Conservation (phyloP, 2,329 filamentous ascomycete genomes). For the Didymella pinodella region DNA sequence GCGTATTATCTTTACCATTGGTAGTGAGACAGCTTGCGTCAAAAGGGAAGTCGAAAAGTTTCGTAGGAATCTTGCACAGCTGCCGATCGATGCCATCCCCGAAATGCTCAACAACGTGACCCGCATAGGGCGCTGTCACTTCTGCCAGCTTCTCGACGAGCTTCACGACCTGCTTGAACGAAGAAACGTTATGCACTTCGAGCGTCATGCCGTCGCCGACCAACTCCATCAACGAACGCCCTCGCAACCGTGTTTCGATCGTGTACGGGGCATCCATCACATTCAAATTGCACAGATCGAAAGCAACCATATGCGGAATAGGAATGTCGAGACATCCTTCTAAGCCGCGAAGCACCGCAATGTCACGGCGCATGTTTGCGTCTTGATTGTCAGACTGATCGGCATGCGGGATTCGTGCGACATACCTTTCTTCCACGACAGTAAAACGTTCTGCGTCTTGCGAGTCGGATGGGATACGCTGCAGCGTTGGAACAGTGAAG, state of each 20-base stretch:
- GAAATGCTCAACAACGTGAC: not conserved
- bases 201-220: not conserved
- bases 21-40: too few relatives aligned
- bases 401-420: not conserved
- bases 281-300: not conserved
- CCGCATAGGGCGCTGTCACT: not conserved
- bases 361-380: not conserved
- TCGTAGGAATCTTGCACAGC: not conserved
- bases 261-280: not conserved
- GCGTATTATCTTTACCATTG: too few relatives aligned
- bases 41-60: too few relatives aligned
- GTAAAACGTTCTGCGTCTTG: not conserved
- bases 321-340: not conserved
- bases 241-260: not conserved
- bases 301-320: not conserved
- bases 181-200: not conserved
- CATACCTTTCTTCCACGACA: not conserved
- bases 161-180: not conserved
- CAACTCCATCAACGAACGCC: not conserved
- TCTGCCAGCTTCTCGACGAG: not conserved
- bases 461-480: not conserved
- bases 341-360: not conserved
- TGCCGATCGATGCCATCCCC: not conserved
- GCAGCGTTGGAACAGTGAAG: not conserved
- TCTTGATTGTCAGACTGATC: not conserved